A percentile compares a stretch with the other conserved stretches of the same genome.
Conservation (phyloP, 345 rosid genomes). For the Salix brachista region DNA sequence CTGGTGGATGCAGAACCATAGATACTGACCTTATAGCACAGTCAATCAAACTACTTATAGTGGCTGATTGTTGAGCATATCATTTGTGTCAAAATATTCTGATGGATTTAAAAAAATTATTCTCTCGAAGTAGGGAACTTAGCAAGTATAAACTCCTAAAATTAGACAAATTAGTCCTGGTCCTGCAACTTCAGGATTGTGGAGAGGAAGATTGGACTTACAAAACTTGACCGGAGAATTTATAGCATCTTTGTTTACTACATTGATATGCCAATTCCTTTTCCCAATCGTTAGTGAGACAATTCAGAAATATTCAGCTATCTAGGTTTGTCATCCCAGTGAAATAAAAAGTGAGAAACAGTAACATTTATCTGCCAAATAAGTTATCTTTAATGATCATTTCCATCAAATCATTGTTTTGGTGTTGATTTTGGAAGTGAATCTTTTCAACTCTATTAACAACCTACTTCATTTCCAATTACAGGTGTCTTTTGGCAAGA, state of each 20-base stretch:
- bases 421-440: neutral
- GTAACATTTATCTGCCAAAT: neutral
- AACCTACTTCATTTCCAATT: neutral
- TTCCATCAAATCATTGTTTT: too few relatives aligned
- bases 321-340: too few relatives aligned
- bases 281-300: too few relatives aligned
- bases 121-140: too few relatives aligned
- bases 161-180: too few relatives aligned
- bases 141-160: too few relatives aligned
- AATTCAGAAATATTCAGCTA: too few relatives aligned
- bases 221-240: too few relatives aligned
- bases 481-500: constrained; percentile 69
- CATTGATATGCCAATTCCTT: too few relatives aligned
- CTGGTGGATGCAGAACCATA: neutral
- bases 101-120: neutral
- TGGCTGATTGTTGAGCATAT: neutral
- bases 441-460: neutral
- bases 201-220: too few relatives aligned
- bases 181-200: too few relatives aligned
- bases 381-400: neutral
- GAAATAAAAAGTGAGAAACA: neutral
- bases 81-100: neutral
- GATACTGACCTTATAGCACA: neutral
- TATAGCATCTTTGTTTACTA: too few relatives aligned
- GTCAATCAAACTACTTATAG: neutral